phyloP scores from a whole-genome alignment of 1,284 basidiomycete species.

The Sporisorium scitamineum region DNA sequence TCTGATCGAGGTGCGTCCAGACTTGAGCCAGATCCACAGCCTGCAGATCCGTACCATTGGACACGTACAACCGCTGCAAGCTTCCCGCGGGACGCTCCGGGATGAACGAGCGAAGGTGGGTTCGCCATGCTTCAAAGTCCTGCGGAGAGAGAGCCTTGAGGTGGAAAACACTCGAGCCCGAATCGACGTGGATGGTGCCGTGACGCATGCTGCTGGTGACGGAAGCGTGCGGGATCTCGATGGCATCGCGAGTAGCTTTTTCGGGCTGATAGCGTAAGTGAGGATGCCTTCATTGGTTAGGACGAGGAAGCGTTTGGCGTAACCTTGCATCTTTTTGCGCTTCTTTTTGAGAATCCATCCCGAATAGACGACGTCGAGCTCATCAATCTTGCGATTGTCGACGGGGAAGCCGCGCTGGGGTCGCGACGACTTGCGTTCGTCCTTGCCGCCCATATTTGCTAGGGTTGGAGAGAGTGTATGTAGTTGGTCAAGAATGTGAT shows the following conservation, averaged over 20 bases:
- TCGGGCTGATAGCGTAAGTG: conserved; percentile 61
- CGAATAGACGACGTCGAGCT: conserved; percentile 57
- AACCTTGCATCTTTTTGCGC: conserved; percentile 69
- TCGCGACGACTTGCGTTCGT: conserved; percentile 22
- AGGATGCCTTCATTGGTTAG: conserved; percentile 64
- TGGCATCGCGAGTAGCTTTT: conserved; percentile 61
- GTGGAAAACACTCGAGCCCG: conserved; percentile 65
- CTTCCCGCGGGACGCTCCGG: conserved; percentile 45
- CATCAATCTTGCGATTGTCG: conserved; percentile 42
- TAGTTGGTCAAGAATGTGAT: not conserved
- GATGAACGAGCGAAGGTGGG: conserved; percentile 62
- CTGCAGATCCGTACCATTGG: conserved; percentile 55
- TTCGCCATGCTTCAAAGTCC: conserved; percentile 65
- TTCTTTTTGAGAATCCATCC: conserved; percentile 69
- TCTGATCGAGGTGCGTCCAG: conserved; percentile 51
- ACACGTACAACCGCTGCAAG: conserved; percentile 49
- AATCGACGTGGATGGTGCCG: conserved; percentile 68
- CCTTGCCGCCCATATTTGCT: conserved; percentile 33
- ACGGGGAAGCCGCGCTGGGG: conserved; percentile 34
- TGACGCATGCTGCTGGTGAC: conserved; percentile 65
- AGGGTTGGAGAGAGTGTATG: not conserved
- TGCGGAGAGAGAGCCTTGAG: conserved; percentile 62
- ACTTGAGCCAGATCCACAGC: conserved; percentile 53
- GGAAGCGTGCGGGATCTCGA: conserved; percentile 67
- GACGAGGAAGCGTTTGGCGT: conserved; percentile 67